Evolutionary conservation across 179 eudicot species (phyloP).

Genomic region (Carnegiea gigantea): DNA sequence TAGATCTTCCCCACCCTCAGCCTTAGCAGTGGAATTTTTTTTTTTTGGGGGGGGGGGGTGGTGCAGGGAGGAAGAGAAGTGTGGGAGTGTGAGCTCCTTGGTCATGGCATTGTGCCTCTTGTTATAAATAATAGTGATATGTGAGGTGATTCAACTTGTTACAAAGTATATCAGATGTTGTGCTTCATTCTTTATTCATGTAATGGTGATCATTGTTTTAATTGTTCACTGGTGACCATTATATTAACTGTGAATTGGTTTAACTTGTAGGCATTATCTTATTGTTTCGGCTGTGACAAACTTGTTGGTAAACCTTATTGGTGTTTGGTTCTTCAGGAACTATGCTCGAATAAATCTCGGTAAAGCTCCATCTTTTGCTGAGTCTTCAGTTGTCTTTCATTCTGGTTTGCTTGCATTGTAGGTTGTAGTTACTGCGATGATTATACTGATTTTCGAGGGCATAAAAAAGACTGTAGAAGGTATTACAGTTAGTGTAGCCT

Average conservation of each 20-base stretch:
- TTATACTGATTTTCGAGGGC: background rate
- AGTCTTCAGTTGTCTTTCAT: background rate
- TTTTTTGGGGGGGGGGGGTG: no score
- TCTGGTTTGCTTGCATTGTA: background rate
- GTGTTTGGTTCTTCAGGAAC: conserved; percentile 97
- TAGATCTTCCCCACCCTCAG: background rate
- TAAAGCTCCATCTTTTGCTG: conserved; percentile 27
- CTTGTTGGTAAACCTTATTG: conserved; percentile 90
- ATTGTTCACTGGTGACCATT: background rate
- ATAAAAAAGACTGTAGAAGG: background rate
- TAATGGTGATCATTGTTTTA: background rate
- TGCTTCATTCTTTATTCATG: background rate
- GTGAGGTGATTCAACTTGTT: background rate
- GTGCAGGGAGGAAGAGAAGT: background rate
- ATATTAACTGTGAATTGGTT: background rate
- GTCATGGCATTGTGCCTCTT: background rate
- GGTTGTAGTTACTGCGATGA: background rate
- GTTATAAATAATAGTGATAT: background rate
- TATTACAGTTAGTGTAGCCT: background rate
- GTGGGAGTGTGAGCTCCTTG: background rate
- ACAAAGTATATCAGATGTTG: background rate
- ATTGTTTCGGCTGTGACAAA: conserved; percentile 91
- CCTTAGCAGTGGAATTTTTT: no score
- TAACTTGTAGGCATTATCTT: conserved; percentile 77
- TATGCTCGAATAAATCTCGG: conserved; percentile 92